Evolutionary conservation across 2,329 filamentous ascomycete species (phyloP).

Genomic region (Apiospora marii): DNA sequence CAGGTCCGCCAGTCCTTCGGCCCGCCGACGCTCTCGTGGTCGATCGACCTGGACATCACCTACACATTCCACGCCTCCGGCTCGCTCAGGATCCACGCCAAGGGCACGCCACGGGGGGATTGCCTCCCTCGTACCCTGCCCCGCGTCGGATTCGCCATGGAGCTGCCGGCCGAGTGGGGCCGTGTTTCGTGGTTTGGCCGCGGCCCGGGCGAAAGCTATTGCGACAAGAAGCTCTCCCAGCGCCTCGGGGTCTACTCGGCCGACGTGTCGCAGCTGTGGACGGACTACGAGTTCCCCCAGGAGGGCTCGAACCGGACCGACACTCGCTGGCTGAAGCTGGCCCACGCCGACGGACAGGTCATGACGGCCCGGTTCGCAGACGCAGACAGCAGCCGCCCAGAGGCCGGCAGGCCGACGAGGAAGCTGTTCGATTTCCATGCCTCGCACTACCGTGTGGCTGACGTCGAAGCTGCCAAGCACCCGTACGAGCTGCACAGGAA

Average conservation of each 20-base stretch:
- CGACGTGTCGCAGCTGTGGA: constrained; percentile 60
- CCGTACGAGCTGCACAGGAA: constrained; percentile 66
- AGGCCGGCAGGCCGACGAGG: constrained; percentile 42
- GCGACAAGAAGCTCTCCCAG: constrained; percentile 71
- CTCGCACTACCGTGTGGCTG: constrained; percentile 58
- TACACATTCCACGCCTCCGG: constrained; percentile 61
- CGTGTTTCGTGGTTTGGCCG: constrained; percentile 68
- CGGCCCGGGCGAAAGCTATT: constrained; percentile 72
- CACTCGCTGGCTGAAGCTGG: constrained; percentile 63
- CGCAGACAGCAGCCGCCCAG: constrained; percentile 30
- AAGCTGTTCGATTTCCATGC: constrained; percentile 63
- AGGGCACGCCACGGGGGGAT: constrained; percentile 54
- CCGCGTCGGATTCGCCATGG: constrained; percentile 65
- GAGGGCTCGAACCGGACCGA: constrained; percentile 72
- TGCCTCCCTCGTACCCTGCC: constrained; percentile 65
- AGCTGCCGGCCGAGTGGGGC: constrained; percentile 41
- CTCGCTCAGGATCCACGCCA: constrained; percentile 56
- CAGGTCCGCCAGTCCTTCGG: constrained; percentile 60
- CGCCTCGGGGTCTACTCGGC: constrained; percentile 58
- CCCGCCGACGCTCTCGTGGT: constrained; percentile 70
- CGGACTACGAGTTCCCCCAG: constrained; percentile 73
- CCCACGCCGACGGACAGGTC: constrained; percentile 34
- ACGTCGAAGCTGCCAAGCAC: constrained; percentile 66
- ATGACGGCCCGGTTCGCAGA: constrained; percentile 40
- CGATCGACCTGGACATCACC: constrained; percentile 55